Base-by-base conservation (phyloP, 352 stramenopile species). In the Pythium brachiatum region DNA sequence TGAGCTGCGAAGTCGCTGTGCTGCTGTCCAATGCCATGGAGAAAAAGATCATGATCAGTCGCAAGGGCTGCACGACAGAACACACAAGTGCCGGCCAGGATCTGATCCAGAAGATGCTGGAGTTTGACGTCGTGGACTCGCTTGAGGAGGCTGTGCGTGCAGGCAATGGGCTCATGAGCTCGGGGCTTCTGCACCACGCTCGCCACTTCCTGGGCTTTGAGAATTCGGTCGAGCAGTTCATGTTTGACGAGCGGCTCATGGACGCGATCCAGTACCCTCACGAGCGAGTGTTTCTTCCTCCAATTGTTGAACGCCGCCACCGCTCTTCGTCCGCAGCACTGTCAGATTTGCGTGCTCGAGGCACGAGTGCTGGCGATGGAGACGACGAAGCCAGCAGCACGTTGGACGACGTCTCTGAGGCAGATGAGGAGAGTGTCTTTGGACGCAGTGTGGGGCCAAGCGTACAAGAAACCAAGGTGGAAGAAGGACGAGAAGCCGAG, bases 141-240 rank as follows among this genome's bases (percentile, higher is more conserved):
- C 61, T 73, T 12, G 68, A 70, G 18, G 79, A 92, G 60, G 78
- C 75, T 15, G 73, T 75, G 50, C 74, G 83, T 0, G 38, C 85
- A 31, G 79, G 83, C 27, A 86, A 88, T 41, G 80, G 72, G 0
- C 64, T 92, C 21, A 83, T 90, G 78, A 85, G 79, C 57, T 66
- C 76, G 11, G 79, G 81, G 9, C 75, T 87, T n/a, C 52, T 92
- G 20, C 83, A 92, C 29, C 83, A 92, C 51, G 53, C 55, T 7
- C 66, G 70, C 3, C 79, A 89, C 64, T 53, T 75, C 3, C 56
- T 73, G 25, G 66, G 68, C 20, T 90, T 89, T 51, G 64, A 72
- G 3, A 86, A 81, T 56, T 69, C 77, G 13, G 62, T 68, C 9
- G 73, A 84, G 60, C 59, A 81, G 36, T 85, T 80, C 47, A 74